A percentile compares a stretch with the other conserved stretches of the same genome.
Conservation (phyloP, 1,139 yeast genomes). For the Pichia norvegensis region DNA sequence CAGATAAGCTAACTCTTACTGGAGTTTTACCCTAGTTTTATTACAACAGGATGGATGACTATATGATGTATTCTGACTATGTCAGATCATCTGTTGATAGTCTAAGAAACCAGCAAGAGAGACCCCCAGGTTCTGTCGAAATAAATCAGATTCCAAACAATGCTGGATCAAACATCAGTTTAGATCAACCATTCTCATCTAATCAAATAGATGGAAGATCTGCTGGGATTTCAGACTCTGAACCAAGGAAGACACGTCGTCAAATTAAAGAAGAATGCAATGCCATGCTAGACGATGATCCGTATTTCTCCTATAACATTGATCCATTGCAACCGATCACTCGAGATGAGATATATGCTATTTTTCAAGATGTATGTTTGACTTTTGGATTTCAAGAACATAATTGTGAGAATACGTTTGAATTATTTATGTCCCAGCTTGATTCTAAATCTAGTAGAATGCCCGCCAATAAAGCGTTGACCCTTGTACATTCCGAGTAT, state of each 20-base stretch:
- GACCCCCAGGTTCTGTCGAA: background rate
- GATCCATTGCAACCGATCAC: slow-evolving; percentile 81
- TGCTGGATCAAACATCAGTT: background rate
- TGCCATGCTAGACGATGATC: slow-evolving; percentile 42
- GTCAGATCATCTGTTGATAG: background rate
- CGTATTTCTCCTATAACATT: slow-evolving; percentile 95
- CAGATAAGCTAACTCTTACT: background rate
- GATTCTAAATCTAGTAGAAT: slow-evolving; percentile 95
- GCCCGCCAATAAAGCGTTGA: slow-evolving; percentile 92
- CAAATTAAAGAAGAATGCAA: slow-evolving; percentile 7
- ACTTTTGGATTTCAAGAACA: slow-evolving; percentile 97
- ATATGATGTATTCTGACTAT: slow-evolving; percentile 2
- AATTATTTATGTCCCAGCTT: slow-evolving; percentile 85
- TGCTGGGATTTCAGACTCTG: background rate
- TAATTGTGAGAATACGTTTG: slow-evolving; percentile 95
- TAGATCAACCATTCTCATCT: too few relatives aligned
- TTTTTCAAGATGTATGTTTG: slow-evolving; percentile 81
- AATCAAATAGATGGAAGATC: background rate
- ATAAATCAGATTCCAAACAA: too few relatives aligned
- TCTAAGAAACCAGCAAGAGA: background rate
- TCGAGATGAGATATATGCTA: slow-evolving; percentile 85
- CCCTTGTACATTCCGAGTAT: slow-evolving; percentile 92
- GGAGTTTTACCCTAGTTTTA: too few relatives aligned
- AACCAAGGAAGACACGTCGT: slow-evolving; percentile 1
- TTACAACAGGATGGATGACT: slow-evolving; percentile 1